These are phyloP conservation scores for Sextonia rubra DNA, from an alignment of 164 flowering plant genomes.

Conservation along the genomic window DNA sequence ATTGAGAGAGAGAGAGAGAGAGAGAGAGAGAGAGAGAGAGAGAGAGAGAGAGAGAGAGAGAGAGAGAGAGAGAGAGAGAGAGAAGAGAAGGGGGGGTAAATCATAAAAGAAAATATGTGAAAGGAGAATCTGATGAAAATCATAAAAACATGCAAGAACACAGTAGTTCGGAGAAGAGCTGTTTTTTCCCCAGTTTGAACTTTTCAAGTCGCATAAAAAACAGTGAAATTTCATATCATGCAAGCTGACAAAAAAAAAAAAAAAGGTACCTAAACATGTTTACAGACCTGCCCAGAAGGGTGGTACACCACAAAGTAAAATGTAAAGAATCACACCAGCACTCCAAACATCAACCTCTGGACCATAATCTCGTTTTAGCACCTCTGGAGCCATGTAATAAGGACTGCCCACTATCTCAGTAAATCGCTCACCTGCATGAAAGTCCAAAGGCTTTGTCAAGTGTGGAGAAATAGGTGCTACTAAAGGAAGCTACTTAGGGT, in stretches of 20 bases:
- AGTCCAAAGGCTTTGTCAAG: not conserved
- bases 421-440: conserved; percentile 61
- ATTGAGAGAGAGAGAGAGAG: not conserved
- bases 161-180: no score
- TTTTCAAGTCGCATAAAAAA: not conserved
- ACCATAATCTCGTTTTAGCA: conserved; percentile 75
- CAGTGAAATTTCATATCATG: no score
- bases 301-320: conserved; percentile 87
- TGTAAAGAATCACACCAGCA: conserved; percentile 92
- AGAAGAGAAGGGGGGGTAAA: no score
- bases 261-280: not conserved
- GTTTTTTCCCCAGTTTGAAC: no score
- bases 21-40: conserved; percentile 2
- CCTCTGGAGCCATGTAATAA: conserved; percentile 98
- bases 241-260: not conserved
- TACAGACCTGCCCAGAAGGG: conserved; percentile 96
- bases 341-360: conserved; percentile 96
- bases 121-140: no score
- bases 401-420: conserved; percentile 95
- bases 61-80: not conserved
- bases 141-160: no score
- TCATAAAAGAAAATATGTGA: no score
- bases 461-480: no score
- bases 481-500: not conserved
- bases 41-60: no score